Base-by-base conservation (phyloP, 1,284 basidiomycete species). In the Pseudozyma thailandica region DNA sequence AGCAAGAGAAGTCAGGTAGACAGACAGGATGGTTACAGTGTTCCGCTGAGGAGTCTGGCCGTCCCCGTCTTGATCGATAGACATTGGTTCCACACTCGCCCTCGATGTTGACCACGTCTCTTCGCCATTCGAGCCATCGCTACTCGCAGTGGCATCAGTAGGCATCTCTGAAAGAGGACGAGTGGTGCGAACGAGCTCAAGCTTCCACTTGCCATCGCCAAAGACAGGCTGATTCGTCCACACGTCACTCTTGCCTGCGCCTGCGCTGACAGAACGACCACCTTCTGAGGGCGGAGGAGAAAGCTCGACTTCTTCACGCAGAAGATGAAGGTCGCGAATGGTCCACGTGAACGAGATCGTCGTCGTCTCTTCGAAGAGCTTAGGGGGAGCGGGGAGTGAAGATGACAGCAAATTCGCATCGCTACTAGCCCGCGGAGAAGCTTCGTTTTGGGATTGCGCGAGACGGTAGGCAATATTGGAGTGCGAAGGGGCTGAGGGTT, bases 141-240 rank as follows among this genome's bases (percentile, higher is more conserved):
- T 37, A n/a, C 7, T 44, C 26, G 38, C 21, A 23, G 16, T 5
- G 20, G 8, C 18, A 5, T 35, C 8, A 6, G 4, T 7, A 13
- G 16, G 18, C 16, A 10, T 45, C n/a, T 25, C 18, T 5, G 49
- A 20, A 26, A 63, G 42, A 28, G 52, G 33, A 2, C 71, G 56
- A 3, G 54, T 47, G 18, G 71, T 74, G 2, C 77, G 68, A 1
- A 75, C 69, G 10, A 81, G 72, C 54, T 81, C 79, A n/a, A 82
- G 49, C 48, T 73, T 78, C 80, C 80, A 82, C 33, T 73, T 79
- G 41, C 75, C 76, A 33, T 77, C 75, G 20, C 80, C 80, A 58
- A 82, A 82, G 26, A 77, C 25, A 12, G 80, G 80, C 30, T 77
- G 73, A 41, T 53, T 74, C 7, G 75, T 75, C 80, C 80, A 82